A percentile compares a stretch with the other conserved stretches of the same genome.
Evolutionary conservation across 2,329 filamentous ascomycete genomes (phyloP).

Genomic region (Aschersonia sp.): DNA sequence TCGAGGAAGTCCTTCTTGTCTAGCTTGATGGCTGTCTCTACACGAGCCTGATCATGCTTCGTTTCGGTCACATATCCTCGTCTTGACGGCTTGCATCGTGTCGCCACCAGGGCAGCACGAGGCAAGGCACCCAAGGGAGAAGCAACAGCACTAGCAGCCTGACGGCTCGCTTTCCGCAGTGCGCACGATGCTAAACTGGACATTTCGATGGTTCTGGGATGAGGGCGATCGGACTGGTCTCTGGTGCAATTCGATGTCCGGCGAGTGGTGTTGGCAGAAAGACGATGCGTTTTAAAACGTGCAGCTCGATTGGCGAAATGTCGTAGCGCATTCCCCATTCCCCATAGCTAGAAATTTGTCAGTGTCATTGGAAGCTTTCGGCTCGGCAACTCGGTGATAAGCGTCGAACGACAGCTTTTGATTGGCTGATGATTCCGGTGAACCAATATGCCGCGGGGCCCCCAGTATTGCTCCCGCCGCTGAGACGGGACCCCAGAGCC

Average conservation of each 20-base stretch:
- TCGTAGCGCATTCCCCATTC: neutral
- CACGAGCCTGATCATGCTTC: constrained; percentile 64
- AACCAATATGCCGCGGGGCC: neutral
- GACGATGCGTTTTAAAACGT: constrained; percentile 7
- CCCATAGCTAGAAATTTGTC: constrained; percentile 17
- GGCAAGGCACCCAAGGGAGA: constrained; percentile 14
- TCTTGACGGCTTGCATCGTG: constrained; percentile 13
- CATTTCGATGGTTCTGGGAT: constrained; percentile 25
- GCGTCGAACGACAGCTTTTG: constrained; percentile 7
- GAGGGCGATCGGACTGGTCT: no score
- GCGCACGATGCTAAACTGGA: constrained; percentile 51
- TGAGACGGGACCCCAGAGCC: neutral
- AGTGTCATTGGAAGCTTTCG: constrained; percentile 11
- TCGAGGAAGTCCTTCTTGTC: constrained; percentile 72
- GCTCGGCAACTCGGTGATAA: constrained; percentile 23
- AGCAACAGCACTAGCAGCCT: constrained; percentile 26
- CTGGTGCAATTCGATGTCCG: constrained; percentile 3
- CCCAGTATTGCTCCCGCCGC: neutral
- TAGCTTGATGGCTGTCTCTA: constrained; percentile 74
- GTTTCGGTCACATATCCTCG: constrained; percentile 76
- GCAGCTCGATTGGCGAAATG: constrained; percentile 2
- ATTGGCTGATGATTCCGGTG: constrained; percentile 14
- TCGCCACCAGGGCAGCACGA: constrained; percentile 14
- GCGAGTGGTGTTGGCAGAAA: constrained; percentile 3
- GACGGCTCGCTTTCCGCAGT: constrained; percentile 60